These are phyloP conservation scores for Trichoderma harzianum DNA, from an alignment of 2,329 filamentous ascomycete species.

Conservation along the genomic window DNA sequence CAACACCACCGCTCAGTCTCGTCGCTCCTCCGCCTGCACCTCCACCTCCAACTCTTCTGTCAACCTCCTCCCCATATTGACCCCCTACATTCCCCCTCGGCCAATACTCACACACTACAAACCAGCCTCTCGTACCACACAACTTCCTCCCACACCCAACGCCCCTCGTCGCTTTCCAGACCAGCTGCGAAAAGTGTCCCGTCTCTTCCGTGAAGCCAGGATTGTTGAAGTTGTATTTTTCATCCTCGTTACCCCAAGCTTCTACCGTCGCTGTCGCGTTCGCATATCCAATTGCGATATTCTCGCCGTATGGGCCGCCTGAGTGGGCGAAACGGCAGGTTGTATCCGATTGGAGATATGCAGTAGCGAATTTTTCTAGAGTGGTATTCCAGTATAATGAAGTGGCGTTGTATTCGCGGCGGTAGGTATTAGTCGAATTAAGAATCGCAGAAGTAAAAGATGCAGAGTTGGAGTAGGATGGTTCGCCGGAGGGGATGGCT, in stretches of 20 bases:
- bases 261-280: conserved; percentile 59
- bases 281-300: conserved; percentile 65
- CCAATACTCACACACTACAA: conserved; percentile 68
- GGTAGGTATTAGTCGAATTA: conserved; percentile 64
- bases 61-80: conserved; percentile 41
- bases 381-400: conserved; percentile 63
- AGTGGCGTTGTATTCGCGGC: conserved; percentile 58
- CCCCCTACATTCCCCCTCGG: conserved; percentile 62
- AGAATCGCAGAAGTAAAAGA: conserved; percentile 56
- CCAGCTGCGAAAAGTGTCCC: conserved; percentile 70
- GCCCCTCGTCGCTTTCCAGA: conserved; percentile 62
- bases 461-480: conserved; percentile 29
- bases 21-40: neutral
- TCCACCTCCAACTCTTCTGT: neutral
- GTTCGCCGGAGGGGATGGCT: conserved; percentile 35
- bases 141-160: conserved; percentile 53
- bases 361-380: conserved; percentile 51
- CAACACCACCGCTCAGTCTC: neutral
- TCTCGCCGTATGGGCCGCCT: conserved; percentile 67
- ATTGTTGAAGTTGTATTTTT: conserved; percentile 55
- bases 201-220: conserved; percentile 57
- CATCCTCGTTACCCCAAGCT: conserved; percentile 58
- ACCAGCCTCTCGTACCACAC: conserved; percentile 55
- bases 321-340: conserved; percentile 53
- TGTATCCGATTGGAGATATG: conserved; percentile 44